Conservation (phyloP, 345 rosid genomes). For the Aurinia saxatilis region DNA sequence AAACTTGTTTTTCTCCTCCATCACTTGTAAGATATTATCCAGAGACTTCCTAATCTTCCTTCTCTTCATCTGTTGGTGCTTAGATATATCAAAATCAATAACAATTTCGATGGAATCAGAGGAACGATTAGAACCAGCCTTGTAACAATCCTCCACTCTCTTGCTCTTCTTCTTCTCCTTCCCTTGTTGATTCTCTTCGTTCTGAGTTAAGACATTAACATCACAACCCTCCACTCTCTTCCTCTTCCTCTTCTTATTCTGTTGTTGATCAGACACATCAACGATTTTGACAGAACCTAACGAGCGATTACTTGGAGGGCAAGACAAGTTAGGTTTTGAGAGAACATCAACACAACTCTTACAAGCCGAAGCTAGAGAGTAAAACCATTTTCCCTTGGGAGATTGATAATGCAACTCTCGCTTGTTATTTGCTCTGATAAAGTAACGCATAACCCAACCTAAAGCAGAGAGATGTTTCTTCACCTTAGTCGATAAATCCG, state of each 20-base stretch:
- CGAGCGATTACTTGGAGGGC: background rate
- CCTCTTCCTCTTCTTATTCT: background rate
- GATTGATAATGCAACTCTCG: slow-evolving; percentile 19
- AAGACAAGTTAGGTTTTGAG: background rate
- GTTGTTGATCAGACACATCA: background rate
- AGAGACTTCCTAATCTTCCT: slow-evolving; percentile 15
- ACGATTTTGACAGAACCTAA: background rate
- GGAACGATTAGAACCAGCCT: background rate
- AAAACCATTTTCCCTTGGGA: slow-evolving; percentile 3
- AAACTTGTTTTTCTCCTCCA: background rate
- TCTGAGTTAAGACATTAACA: background rate
- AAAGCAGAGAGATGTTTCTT: slow-evolving; percentile 22
- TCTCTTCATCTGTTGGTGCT: background rate
- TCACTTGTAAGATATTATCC: background rate
- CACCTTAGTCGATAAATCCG: background rate
- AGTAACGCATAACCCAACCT: slow-evolving; percentile 18
- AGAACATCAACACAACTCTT: background rate
- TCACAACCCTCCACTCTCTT: background rate
- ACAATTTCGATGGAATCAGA: background rate
- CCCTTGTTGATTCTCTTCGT: background rate
- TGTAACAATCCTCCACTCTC: background rate
- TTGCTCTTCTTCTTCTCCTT: background rate
- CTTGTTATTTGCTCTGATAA: background rate
- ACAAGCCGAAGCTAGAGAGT: slow-evolving; percentile 18
- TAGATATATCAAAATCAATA: background rate